Evolutionary conservation across 805 yeast genomes (phyloP).

Genomic region (Maudiozyma bulderi): DNA sequence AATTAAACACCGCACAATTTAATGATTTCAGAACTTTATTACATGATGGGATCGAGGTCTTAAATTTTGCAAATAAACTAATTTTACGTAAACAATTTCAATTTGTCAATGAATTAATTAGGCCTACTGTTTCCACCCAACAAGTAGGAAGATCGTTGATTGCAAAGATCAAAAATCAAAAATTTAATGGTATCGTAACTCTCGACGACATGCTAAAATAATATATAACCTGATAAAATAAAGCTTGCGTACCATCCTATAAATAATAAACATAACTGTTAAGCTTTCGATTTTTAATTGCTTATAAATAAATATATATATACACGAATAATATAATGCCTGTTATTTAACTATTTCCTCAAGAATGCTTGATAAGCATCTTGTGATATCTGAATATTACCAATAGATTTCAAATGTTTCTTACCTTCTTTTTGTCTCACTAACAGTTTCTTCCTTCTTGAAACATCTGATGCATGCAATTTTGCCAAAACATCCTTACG

Average conservation of each 20-base stretch:
- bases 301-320: background rate
- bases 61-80: conserved; percentile 36
- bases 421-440: conserved; percentile 92
- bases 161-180: conserved; percentile 42
- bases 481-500: conserved; percentile 91
- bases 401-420: conserved; percentile 62
- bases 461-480: conserved; percentile 86
- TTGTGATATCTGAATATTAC: conserved; percentile 66
- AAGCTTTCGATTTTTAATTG: background rate
- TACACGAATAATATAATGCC: background rate
- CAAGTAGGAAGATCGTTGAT: conserved; percentile 53
- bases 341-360: conserved; percentile 12
- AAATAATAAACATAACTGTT: background rate
- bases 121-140: conserved; percentile 61
- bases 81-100: conserved; percentile 33
- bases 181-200: conserved; percentile 47
- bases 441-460: conserved; percentile 79
- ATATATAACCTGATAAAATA: background rate
- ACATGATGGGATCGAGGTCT: conserved; percentile 34
- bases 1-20: conserved; percentile 22
- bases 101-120: conserved; percentile 37
- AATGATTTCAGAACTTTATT: conserved; percentile 22
- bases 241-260: no score
- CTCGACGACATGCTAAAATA: conserved; percentile 37
- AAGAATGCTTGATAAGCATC: conserved; percentile 88